phyloP scores from a whole-genome alignment of 1,284 basidiomycete species.

The Sanghuangporus weigelae region DNA sequence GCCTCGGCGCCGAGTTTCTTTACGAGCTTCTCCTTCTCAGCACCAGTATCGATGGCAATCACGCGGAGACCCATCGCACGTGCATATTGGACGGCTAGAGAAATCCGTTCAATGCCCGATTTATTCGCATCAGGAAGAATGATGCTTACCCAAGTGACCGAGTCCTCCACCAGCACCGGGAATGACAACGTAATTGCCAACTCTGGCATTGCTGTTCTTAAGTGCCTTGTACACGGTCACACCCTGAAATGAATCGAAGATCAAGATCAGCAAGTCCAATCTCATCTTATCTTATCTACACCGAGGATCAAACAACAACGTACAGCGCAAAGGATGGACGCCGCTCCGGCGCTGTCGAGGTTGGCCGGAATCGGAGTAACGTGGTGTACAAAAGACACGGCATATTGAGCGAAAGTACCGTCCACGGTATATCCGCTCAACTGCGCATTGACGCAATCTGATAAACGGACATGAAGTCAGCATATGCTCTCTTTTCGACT shows the following conservation, averaged over 20 bases:
- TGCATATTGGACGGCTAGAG: slow-evolving; percentile 57
- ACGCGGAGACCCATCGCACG: slow-evolving; percentile 60
- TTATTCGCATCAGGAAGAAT: background rate
- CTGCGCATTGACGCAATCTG: slow-evolving; percentile 40
- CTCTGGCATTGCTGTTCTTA: slow-evolving; percentile 45
- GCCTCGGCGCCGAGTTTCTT: slow-evolving; percentile 58
- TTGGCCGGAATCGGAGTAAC: slow-evolving; percentile 59
- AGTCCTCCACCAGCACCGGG: slow-evolving; percentile 63
- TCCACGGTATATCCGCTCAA: slow-evolving; percentile 56
- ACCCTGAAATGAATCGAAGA: slow-evolving; percentile 35
- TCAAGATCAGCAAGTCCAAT: background rate
- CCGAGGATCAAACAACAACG: slow-evolving; percentile 15
- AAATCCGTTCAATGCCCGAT: background rate
- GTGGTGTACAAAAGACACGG: slow-evolving; percentile 52
- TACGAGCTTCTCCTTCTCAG: slow-evolving; percentile 57
- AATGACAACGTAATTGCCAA: slow-evolving; percentile 67
- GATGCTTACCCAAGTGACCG: slow-evolving; percentile 46
- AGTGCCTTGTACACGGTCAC: slow-evolving; percentile 69
- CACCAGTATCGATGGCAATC: slow-evolving; percentile 68
- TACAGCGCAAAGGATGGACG: slow-evolving; percentile 65
- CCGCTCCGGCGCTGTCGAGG: slow-evolving; percentile 53
- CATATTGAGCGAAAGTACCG: slow-evolving; percentile 49
- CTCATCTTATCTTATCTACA: slow-evolving; percentile 4
- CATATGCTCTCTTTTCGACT: background rate
- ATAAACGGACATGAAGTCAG: slow-evolving; percentile 1